phyloP scores from a whole-genome alignment of 2,329 filamentous ascomycete genomes.

The Gnomoniopsis sp. region DNA sequence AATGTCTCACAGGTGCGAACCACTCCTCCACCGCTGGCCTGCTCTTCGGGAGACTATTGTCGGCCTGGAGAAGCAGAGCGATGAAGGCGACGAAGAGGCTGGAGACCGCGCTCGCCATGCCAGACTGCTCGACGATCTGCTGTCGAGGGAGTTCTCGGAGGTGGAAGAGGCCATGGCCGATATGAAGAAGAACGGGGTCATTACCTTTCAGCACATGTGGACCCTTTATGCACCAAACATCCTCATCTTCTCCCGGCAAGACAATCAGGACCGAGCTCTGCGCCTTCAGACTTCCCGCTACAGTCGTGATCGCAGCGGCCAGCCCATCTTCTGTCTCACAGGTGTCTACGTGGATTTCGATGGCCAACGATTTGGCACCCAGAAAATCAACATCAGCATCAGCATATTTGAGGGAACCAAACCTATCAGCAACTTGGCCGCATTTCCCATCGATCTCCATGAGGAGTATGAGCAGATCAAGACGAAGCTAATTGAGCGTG shows the following conservation, averaged over 20 bases:
- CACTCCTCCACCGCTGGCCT: neutral
- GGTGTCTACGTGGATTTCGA: conserved; percentile 30
- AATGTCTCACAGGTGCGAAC: neutral
- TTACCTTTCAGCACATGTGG: neutral
- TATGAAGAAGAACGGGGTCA: neutral
- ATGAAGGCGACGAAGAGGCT: neutral
- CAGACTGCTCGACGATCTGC: neutral
- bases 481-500: conserved; percentile 24
- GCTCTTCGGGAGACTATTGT: neutral
- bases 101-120: neutral
- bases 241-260: neutral
- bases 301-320: neutral
- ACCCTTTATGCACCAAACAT: neutral
- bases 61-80: neutral
- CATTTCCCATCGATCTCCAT: conserved; percentile 27
- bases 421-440: conserved; percentile 23
- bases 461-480: conserved; percentile 21
- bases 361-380: conserved; percentile 28
- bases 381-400: conserved; percentile 22
- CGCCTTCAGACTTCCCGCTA: neutral
- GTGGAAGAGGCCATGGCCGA: neutral
- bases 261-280: neutral
- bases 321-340: neutral
- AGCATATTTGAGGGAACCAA: conserved; percentile 25
- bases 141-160: neutral